A percentile compares a stretch with the other conserved stretches of the same genome.
phyloP scores from a whole-genome alignment of 345 rosid species.

The Luvunga scandens region DNA sequence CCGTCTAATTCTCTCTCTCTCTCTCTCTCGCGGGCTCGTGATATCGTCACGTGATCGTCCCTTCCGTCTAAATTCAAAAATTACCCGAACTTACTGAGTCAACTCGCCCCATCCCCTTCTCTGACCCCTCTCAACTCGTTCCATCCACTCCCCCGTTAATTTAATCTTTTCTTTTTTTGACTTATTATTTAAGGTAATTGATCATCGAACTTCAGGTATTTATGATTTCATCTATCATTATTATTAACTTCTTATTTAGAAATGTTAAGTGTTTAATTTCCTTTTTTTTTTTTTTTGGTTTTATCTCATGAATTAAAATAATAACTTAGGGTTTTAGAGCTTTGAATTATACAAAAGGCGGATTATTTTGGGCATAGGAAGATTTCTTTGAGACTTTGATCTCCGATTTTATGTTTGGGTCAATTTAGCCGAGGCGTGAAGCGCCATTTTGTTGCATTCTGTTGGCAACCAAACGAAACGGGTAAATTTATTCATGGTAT shows the following conservation, averaged over 20 bases:
- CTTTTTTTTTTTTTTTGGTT: background rate
- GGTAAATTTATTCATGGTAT: background rate
- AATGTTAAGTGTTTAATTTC: background rate
- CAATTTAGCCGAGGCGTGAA: background rate
- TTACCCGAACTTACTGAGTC: constrained; percentile 13
- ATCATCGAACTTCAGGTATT: background rate
- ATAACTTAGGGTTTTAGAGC: background rate
- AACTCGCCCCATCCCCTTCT: too few relatives aligned
- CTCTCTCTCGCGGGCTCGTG: background rate
- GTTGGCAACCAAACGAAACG: background rate
- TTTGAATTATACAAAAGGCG: background rate
- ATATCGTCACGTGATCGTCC: constrained; percentile 16
- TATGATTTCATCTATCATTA: background rate
- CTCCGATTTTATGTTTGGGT: background rate
- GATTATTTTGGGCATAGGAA: background rate
- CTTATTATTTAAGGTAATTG: background rate
- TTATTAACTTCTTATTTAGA: background rate
- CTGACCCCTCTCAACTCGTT: too few relatives aligned
- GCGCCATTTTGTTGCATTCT: background rate
- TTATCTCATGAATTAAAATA: background rate
- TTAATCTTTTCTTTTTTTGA: too few relatives aligned
- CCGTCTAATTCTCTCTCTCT: background rate
- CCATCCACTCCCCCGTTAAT: too few relatives aligned
- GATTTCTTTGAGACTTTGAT: background rate
- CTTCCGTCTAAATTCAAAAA: background rate